Evolutionary conservation across 2,329 filamentous ascomycete genomes (phyloP).

Genomic region (Cadophora gregata): DNA sequence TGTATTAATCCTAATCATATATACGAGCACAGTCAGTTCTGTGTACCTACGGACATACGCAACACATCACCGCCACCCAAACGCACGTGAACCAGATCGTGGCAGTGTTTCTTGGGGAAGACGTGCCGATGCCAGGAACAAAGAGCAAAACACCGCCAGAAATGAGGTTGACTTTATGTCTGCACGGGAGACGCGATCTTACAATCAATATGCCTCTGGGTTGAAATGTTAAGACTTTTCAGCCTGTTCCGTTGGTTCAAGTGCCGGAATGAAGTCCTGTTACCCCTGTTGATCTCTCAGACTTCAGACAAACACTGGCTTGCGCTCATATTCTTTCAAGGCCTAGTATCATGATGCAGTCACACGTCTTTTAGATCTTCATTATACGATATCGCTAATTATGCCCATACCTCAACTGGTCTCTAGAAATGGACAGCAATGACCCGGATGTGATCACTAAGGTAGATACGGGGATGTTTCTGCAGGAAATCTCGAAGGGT

Average conservation of each 20-base stretch:
- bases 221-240: background rate
- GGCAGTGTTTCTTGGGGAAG: conserved; percentile 12
- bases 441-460: no score
- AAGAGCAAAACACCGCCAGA: background rate
- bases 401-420: no score
- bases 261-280: background rate
- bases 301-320: background rate
- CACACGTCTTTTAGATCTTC: no score
- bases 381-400: no score
- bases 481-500: no score
- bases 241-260: background rate
- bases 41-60: conserved; percentile 1
- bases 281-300: conserved; percentile 1
- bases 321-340: background rate
- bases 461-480: no score
- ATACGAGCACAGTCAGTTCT: background rate
- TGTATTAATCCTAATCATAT: background rate
- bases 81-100: conserved; percentile 11
- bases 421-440: no score
- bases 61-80: conserved; percentile 7
- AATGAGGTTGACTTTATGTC: background rate
- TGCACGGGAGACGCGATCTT: background rate
- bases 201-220: background rate
- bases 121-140: background rate
- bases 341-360: no score